These are phyloP conservation scores for Emericellopsis cladophorae DNA, from an alignment of 2,329 filamentous ascomycete species.

Conservation along the genomic window DNA sequence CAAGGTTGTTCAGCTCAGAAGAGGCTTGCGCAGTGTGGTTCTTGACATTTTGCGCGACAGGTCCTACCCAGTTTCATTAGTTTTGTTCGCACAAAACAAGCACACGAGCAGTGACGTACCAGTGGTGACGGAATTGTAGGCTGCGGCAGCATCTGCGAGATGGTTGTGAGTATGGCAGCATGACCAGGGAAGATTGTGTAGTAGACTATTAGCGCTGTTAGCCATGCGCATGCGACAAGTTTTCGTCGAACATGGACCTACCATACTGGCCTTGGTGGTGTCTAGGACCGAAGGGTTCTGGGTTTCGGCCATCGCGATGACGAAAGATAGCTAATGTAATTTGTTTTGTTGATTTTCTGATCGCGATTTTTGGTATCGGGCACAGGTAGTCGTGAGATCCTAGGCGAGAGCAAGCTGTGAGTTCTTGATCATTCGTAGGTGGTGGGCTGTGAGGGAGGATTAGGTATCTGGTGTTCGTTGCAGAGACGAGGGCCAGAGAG, in stretches of 20 bases:
- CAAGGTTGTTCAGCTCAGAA: slow-evolving; percentile 44
- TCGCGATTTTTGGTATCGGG: too few relatives aligned
- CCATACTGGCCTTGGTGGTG: slow-evolving; percentile 40
- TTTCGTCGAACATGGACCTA: slow-evolving; percentile 16
- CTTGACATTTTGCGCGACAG: slow-evolving; percentile 46
- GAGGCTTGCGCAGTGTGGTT: slow-evolving; percentile 41
- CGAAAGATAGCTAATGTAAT: background rate
- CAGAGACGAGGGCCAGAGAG: too few relatives aligned
- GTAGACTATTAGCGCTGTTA: background rate
- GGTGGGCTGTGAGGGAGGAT: too few relatives aligned
- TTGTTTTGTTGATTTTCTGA: too few relatives aligned
- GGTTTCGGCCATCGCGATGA: slow-evolving; percentile 17
- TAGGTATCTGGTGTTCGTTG: too few relatives aligned
- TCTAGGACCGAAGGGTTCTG: slow-evolving; percentile 25
- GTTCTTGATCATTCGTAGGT: too few relatives aligned
- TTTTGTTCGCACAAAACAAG: background rate
- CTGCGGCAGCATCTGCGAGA: slow-evolving; percentile 32
- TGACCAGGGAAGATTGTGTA: background rate
- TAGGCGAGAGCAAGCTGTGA: too few relatives aligned
- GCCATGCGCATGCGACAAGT: background rate
- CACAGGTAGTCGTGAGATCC: too few relatives aligned
- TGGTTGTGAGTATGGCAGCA: background rate
- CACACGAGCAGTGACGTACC: slow-evolving; percentile 21
- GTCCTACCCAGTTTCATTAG: slow-evolving; percentile 24
- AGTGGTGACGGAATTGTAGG: slow-evolving; percentile 32